Conservation (phyloP, 139 green algal species). For the Desmodesmus armatus region DNA sequence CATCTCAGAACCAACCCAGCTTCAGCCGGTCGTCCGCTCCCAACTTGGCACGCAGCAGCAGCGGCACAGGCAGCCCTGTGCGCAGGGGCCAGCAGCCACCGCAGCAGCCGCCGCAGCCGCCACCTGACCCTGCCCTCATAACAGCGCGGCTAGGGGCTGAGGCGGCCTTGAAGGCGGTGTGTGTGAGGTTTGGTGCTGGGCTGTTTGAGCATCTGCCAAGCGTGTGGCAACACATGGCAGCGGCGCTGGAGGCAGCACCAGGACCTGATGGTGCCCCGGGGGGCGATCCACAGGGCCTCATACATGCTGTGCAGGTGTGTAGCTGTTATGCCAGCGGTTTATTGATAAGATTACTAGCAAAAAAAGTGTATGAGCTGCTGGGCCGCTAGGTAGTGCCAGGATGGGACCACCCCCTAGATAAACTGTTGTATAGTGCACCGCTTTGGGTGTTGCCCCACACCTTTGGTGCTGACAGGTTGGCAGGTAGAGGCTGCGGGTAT, state of each 20-base stretch:
- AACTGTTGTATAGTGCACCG: too few relatives aligned
- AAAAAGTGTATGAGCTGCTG: too few relatives aligned
- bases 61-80: background rate
- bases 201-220: slow-evolving; percentile 72
- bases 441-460: too few relatives aligned
- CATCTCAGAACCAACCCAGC: background rate
- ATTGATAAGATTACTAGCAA: too few relatives aligned
- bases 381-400: too few relatives aligned
- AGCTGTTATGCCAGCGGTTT: too few relatives aligned
- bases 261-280: background rate
- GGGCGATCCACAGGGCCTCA: slow-evolving; percentile 39
- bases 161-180: slow-evolving; percentile 67
- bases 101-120: slow-evolving; percentile 20
- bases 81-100: background rate
- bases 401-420: too few relatives aligned
- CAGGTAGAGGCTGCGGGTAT: too few relatives aligned
- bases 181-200: slow-evolving; percentile 51
- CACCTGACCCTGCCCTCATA: slow-evolving; percentile 12
- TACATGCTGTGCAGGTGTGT: slow-evolving; percentile 70
- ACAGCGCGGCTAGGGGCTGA: slow-evolving; percentile 76
- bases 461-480: too few relatives aligned
- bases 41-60: too few relatives aligned
- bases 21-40: too few relatives aligned
- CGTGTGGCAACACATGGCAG: slow-evolving; percentile 75
- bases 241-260: slow-evolving; percentile 53